These are phyloP conservation scores for Carex littledalei DNA, from an alignment of 176 grass and related monocot species.

Conservation along the genomic window DNA sequence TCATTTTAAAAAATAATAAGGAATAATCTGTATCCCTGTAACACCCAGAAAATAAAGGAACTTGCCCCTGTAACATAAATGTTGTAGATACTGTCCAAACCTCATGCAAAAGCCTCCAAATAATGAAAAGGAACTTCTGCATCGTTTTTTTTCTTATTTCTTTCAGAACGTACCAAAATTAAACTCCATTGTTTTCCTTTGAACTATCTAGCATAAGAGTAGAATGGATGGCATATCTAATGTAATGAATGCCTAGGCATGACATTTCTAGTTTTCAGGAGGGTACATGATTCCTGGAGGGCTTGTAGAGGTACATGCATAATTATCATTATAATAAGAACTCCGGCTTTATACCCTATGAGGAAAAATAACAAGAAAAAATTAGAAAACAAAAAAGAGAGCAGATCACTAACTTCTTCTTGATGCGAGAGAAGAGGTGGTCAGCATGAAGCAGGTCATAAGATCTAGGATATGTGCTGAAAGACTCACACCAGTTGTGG, in stretches of 20 bases:
- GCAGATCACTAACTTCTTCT: slow-evolving; percentile 32
- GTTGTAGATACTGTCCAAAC: not conserved
- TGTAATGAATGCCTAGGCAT: not conserved
- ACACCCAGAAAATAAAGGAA: not conserved
- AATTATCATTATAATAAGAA: not conserved
- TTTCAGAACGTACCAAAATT: not conserved
- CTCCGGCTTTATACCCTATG: not conserved
- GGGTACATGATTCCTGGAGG: not conserved
- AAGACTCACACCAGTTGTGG: slow-evolving; percentile 78
- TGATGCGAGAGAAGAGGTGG: slow-evolving; percentile 76
- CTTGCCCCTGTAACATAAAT: not conserved
- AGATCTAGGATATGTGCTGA: slow-evolving; percentile 76
- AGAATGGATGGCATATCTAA: not conserved
- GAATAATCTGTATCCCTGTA: not conserved
- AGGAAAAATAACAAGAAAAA: not conserved
- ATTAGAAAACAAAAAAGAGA: not conserved
- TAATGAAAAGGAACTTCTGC: not conserved
- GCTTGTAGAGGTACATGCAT: not conserved
- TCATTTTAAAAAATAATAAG: not conserved
- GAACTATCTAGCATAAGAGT: not conserved
- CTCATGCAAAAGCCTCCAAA: not conserved
- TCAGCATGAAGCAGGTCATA: slow-evolving; percentile 80
- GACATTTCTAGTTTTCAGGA: not conserved
- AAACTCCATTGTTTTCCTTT: not conserved
- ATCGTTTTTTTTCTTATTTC: not conserved